A percentile compares a stretch with the other conserved stretches of the same genome.
Conservation (phyloP, 75 land plant genomes). For the Chamaecyparis obtusa region DNA sequence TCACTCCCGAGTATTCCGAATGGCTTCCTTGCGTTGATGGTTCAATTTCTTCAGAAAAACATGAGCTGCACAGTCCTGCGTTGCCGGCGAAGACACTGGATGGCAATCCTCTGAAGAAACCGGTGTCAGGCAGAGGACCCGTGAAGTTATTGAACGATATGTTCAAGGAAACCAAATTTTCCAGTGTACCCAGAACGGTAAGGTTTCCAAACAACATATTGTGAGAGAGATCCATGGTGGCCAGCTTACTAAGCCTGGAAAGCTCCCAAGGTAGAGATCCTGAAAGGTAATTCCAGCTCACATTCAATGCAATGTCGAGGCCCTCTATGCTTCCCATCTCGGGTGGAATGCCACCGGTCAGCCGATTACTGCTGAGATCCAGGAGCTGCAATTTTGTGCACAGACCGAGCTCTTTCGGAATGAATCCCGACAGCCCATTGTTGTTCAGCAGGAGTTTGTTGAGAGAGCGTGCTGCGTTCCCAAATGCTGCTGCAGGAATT, state of each 20-base stretch:
- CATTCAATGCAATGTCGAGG: constrained; percentile 65
- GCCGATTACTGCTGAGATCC: constrained; percentile 62
- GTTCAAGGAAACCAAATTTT: constrained; percentile 74
- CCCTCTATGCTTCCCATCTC: constrained; percentile 57
- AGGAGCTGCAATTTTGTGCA: constrained; percentile 59
- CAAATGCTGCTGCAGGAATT: constrained; percentile 26
- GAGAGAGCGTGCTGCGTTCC: constrained; percentile 38
- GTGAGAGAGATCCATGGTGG: constrained; percentile 67
- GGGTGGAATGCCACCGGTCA: constrained; percentile 64
- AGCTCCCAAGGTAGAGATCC: constrained; percentile 67
- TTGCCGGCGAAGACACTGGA: constrained; percentile 58
- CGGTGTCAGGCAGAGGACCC: constrained; percentile 65
- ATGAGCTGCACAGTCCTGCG: constrained; percentile 52
- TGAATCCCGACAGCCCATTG: constrained; percentile 60
- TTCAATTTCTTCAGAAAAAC: constrained; percentile 4
- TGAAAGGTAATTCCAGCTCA: constrained; percentile 64
- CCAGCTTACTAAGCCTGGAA: constrained; percentile 49
- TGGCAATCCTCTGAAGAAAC: constrained; percentile 71
- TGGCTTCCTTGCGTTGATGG: not conserved
- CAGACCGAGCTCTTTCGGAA: constrained; percentile 49
- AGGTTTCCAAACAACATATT: constrained; percentile 71
- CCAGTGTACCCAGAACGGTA: constrained; percentile 37
- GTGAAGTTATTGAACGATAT: constrained; percentile 76
- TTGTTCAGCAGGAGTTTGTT: constrained; percentile 51
- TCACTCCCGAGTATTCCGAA: not conserved